Evolutionary conservation across 441 rosid species (phyloP).

Genomic region (Euphorbia schlechtendalii): DNA sequence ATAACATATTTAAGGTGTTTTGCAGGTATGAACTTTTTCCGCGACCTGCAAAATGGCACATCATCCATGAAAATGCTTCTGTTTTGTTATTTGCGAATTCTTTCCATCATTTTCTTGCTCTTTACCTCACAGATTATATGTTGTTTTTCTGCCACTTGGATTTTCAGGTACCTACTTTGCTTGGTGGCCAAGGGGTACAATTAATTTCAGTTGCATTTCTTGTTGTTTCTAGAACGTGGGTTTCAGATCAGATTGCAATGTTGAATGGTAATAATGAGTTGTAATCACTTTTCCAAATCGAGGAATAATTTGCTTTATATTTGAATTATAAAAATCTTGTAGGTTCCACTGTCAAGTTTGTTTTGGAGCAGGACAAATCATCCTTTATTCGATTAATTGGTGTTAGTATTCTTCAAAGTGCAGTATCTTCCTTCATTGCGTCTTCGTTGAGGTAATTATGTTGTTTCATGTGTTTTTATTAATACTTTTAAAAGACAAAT

Average conservation of each 20-base stretch:
- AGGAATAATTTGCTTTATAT: slow-evolving; percentile 13
- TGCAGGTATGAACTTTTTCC: neutral
- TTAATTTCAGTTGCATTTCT: slow-evolving; percentile 79
- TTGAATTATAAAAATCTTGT: slow-evolving; percentile 17
- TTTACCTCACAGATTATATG: neutral
- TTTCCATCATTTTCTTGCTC: neutral
- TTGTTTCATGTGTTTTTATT: slow-evolving; percentile 8
- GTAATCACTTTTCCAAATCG: slow-evolving; percentile 9
- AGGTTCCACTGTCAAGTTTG: slow-evolving; percentile 97
- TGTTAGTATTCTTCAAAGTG: slow-evolving; percentile 89
- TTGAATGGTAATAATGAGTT: slow-evolving; percentile 64
- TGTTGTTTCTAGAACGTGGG: slow-evolving; percentile 90
- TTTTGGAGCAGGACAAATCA: slow-evolving; percentile 91
- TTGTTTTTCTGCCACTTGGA: neutral
- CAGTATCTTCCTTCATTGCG: slow-evolving; percentile 84
- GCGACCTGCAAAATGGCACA: neutral
- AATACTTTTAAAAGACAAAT: neutral
- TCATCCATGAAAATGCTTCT: slow-evolving; percentile 2
- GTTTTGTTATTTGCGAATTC: neutral
- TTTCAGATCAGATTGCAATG: slow-evolving; percentile 95
- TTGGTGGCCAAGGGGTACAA: slow-evolving; percentile 94
- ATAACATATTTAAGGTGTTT: neutral
- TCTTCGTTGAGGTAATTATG: slow-evolving; percentile 79
- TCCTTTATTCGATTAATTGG: slow-evolving; percentile 84
- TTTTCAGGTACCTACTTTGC: slow-evolving; percentile 72